Evolutionary conservation across 1,284 basidiomycete genomes (phyloP).

Genomic region (Rhodotorula sp.): DNA sequence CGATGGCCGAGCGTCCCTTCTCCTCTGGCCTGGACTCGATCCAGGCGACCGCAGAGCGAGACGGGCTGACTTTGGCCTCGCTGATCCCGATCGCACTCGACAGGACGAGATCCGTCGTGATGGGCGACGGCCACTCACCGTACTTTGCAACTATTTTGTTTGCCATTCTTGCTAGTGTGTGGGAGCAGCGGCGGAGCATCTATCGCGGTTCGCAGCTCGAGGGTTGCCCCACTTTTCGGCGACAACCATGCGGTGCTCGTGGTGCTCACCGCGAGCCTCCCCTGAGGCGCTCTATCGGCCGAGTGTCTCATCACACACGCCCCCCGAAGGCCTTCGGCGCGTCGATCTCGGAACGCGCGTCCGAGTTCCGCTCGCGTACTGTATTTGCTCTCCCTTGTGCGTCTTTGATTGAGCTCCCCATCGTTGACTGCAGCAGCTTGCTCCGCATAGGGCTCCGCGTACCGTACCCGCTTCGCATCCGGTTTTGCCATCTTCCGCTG

Average conservation of each 20-base stretch:
- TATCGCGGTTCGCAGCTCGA: too few relatives aligned
- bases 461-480: too few relatives aligned
- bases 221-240: too few relatives aligned
- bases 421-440: not conserved
- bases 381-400: not conserved
- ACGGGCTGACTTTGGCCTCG: slow-evolving; percentile 46
- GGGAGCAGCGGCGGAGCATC: too few relatives aligned
- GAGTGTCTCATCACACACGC: too few relatives aligned
- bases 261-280: too few relatives aligned
- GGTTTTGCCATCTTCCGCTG: too few relatives aligned
- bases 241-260: too few relatives aligned
- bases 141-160: slow-evolving; percentile 43
- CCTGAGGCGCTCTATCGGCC: too few relatives aligned
- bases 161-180: not conserved
- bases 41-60: slow-evolving; percentile 47
- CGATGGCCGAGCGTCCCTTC: slow-evolving; percentile 60
- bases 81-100: slow-evolving; percentile 49
- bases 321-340: too few relatives aligned
- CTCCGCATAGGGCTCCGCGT: not conserved
- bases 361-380: too few relatives aligned
- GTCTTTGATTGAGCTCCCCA: not conserved
- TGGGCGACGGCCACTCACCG: slow-evolving; percentile 62
- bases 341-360: too few relatives aligned
- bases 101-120: slow-evolving; percentile 58
- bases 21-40: slow-evolving; percentile 64